Percentiles rank a stretch among this genome's conserved stretches.
Evolutionary conservation across 2,329 filamentous ascomycete species (phyloP).

Genomic region (Aspergillus pseudoviridinutans): DNA sequence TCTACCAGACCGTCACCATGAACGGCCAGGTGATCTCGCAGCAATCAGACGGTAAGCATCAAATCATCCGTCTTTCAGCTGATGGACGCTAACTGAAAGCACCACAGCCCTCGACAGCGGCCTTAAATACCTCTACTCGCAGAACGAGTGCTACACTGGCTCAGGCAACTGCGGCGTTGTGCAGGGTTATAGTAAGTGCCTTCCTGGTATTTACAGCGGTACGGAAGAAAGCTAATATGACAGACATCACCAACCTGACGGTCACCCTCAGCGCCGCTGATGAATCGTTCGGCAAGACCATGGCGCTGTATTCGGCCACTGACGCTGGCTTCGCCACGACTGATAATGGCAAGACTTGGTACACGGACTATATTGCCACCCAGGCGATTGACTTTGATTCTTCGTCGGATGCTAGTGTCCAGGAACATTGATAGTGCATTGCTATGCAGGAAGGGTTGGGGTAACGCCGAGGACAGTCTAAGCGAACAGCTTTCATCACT

Average conservation of each 20-base stretch:
- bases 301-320: constrained; percentile 12
- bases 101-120: constrained; percentile 10
- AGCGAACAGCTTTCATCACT: too few relatives aligned
- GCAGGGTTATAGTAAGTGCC: constrained; percentile 10
- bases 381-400: too few relatives aligned
- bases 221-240: background rate
- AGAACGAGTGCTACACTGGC: constrained; percentile 19
- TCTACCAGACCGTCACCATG: constrained; percentile 15
- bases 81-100: too few relatives aligned
- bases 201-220: too few relatives aligned
- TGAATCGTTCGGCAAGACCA: constrained; percentile 9
- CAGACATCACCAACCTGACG: constrained; percentile 16
- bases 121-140: constrained; percentile 17
- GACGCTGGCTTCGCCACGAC: constrained; percentile 9
- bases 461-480: too few relatives aligned
- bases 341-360: constrained; percentile 15
- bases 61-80: too few relatives aligned
- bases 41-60: constrained; percentile 14
- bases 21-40: constrained; percentile 12
- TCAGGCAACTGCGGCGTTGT: constrained; percentile 16
- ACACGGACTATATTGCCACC: background rate
- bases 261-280: constrained; percentile 13
- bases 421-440: too few relatives aligned
- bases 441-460: too few relatives aligned
- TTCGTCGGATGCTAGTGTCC: too few relatives aligned